These are phyloP conservation scores for Phytophthora chlamydospora DNA, from an alignment of 352 stramenopile species.

Conservation along the genomic window DNA sequence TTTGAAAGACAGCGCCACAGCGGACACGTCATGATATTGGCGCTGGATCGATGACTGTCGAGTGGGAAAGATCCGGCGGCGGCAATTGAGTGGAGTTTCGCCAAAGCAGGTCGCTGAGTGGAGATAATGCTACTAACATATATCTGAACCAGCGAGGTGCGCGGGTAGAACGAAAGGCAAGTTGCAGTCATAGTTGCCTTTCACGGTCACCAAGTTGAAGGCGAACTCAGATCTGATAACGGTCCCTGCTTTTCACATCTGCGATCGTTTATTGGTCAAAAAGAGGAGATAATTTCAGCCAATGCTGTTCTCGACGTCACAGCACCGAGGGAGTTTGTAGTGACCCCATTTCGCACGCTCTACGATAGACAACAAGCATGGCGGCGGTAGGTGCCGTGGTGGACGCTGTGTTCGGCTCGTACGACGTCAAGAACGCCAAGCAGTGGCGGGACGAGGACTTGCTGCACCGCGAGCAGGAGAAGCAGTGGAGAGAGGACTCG, in stretches of 20 bases:
- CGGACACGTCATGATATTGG: not conserved
- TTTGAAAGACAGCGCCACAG: not conserved
- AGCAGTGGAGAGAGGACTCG: conserved; percentile 79
- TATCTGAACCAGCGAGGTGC: no score
- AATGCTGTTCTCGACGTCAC: conserved; percentile 1
- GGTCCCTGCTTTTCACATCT: conserved; percentile 13
- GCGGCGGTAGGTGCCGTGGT: conserved; percentile 67
- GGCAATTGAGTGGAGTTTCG: conserved; percentile 3
- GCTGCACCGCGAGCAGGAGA: conserved; percentile 71
- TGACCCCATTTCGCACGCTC: conserved; percentile 3
- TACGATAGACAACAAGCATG: conserved; percentile 41
- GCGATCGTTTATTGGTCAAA: conserved; percentile 9
- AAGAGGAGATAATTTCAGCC: conserved; percentile 1
- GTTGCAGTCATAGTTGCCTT: conserved; percentile 12
- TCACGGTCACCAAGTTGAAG: conserved; percentile 39
- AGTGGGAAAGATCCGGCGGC: not conserved
- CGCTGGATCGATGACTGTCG: conserved; percentile 2
- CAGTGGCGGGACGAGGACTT: conserved; percentile 84
- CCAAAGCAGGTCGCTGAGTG: not conserved
- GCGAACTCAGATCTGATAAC: conserved; percentile 34
- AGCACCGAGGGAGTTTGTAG: conserved; percentile 10
- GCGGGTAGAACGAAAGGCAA: conserved; percentile 4
- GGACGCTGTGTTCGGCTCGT: conserved; percentile 80
- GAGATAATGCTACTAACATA: not conserved
- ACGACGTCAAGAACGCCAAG: conserved; percentile 85